Base-by-base conservation (phyloP, 495 filamentous ascomycete species). In the Bacidia rubella region DNA sequence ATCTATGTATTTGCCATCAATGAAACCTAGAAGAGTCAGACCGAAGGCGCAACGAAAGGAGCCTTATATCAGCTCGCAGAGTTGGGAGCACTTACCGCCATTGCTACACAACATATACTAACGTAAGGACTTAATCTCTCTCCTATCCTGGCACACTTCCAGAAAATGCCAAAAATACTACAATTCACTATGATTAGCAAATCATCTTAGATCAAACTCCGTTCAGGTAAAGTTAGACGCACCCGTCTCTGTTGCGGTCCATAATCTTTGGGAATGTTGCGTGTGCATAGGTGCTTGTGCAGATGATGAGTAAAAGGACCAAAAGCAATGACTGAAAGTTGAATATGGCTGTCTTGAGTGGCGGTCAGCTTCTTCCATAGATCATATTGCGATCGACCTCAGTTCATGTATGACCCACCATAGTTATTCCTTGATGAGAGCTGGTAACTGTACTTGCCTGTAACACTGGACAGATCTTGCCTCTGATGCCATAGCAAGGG, bases 111-210 rank as follows among this genome's bases (percentile, higher is more conserved):
- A 66, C 88, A 95, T 61, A 96, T 69, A 69, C 90, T 94, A 53
- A 98, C 87, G 65, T 98, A 97, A 41, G 92, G 93, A 61, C 89
- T 95, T 51, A 98, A 67, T 52, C 92, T 73, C 74, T 98, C 92
- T 24, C 92, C 92, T 62, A 98, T 80, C 55, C 92, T 75, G 26
- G 92, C 92, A 54, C 82, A 92, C 66, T 97, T 97, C 92, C 92
- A 98, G 68, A 98, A 95, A 45, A 92, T 81, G 40, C 90, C 90
- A 57, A 86, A 80, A 12, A 93, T 67, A 21, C 87, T 92, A 49
- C 25, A 23, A 12, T 19, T 51, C 42, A 21, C 45, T 9, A 39
- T 35, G 15, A 27, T 53, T 17, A 53, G 27, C 25, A 25, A 54
- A 17, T 19, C 56, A 40, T 11, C 26, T 11, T 42, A n/a, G 19